Base-by-base conservation (phyloP, 2,329 filamentous ascomycete species). In the Alternaria sp. region DNA sequence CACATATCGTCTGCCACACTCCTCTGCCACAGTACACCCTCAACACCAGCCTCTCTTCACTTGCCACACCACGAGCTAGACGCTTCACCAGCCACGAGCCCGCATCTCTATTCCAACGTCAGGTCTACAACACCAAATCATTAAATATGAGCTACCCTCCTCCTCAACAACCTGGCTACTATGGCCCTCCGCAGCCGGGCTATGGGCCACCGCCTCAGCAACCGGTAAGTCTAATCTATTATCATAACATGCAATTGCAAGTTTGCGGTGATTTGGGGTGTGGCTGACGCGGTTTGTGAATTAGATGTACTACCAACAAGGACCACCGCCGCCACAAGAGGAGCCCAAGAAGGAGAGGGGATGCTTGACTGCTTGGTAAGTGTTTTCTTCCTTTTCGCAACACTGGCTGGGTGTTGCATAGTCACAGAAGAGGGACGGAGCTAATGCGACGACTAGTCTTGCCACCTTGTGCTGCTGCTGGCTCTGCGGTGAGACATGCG, bases 381-480 rank as follows among this genome's bases (percentile, higher is more conserved):
- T 69, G 12, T 13, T 28, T 5, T 17, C 17, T 9, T 32, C 17
- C 21, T 15, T 36, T 13, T n/a, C 51, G 11, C 23, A 43, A 11
- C 10, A 13, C 11, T 26, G 43, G 11, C 15, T 17, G 44, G 26
- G 47, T 44, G 36, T 51, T 26, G 25, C 23, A 12, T 3, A 10
- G 10, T 12, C 4, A 3, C 4, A 4, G 19, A 25, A 44, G n/a
- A 30, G 2, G 11, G 1, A 47, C 12, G 0, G 13, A 26, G 30
- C 51, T 43, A 44, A 57, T 36, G 10, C 45, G n/a, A 15, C 17
- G 15, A 55, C 28, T 50, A 76, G 77, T 71, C 50, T 79, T 46
- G 77, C 77, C 10, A 74, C 75, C n/a, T 61, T 79, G 49, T 79
- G 77, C 67, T 79, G 77, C 65, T 79, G 77, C 63, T 79, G 73